A percentile compares a stretch with the other conserved stretches of the same genome.
These are phyloP conservation scores for Rhodosporidiobolus odoratus DNA, from an alignment of 768 basidiomycete species.

Conservation along the genomic window DNA sequence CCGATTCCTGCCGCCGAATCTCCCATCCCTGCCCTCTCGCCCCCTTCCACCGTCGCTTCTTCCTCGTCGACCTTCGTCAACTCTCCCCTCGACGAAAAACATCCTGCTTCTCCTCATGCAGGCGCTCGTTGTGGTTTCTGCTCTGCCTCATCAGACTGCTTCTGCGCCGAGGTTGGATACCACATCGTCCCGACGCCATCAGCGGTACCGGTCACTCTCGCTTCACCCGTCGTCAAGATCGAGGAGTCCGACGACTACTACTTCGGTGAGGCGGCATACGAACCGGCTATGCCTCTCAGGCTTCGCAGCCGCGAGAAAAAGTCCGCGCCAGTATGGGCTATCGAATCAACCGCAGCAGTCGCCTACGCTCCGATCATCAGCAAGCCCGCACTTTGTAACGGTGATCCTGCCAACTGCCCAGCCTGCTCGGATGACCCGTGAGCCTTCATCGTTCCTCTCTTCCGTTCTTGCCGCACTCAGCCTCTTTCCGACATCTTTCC, in stretches of 20 bases:
- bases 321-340: constrained; percentile 45
- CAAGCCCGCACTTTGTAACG: constrained; percentile 57
- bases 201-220: constrained; percentile 9
- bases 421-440: constrained; percentile 75
- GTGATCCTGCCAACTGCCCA: constrained; percentile 76
- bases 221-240: constrained; percentile 39
- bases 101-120: constrained; percentile 13
- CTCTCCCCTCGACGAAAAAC: constrained; percentile 18
- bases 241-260: constrained; percentile 56
- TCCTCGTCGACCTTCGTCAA: constrained; percentile 8
- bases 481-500: not conserved
- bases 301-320: constrained; percentile 49
- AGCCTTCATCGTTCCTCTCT: not conserved
- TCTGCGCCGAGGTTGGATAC: constrained; percentile 61
- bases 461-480: not conserved
- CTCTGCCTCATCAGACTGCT: constrained; percentile 62
- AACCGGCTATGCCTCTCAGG: constrained; percentile 74
- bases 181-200: constrained; percentile 23
- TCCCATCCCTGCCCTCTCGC: not conserved
- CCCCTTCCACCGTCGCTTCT: constrained; percentile 7
- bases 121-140: constrained; percentile 64
- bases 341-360: constrained; percentile 44
- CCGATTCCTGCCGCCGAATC: not conserved
- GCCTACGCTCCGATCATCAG: constrained; percentile 45
- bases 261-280: constrained; percentile 71